These are phyloP conservation scores for Boletus edulis DNA, from an alignment of 768 basidiomycete genomes.

Conservation along the genomic window DNA sequence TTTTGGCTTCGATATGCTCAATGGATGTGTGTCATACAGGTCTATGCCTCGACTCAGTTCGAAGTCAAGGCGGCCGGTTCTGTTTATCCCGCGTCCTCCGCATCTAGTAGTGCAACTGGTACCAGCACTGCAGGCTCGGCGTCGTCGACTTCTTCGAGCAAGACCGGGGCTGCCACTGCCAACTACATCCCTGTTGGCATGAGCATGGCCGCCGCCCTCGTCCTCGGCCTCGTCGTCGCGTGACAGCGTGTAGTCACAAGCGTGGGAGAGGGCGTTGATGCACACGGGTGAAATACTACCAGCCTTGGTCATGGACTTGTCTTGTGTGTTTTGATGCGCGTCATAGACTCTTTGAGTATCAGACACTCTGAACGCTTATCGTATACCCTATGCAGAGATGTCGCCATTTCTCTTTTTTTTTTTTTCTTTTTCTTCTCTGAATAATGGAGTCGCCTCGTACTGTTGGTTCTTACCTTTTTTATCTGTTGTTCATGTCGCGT, in stretches of 20 bases:
- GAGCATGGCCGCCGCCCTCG: conserved; percentile 28
- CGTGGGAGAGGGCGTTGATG: not conserved
- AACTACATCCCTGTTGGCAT: conserved; percentile 28
- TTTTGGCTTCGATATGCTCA: not conserved
- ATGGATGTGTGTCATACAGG: conserved; percentile 30
- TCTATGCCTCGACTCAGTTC: conserved; percentile 60
- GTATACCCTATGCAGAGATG: conserved; percentile 19
- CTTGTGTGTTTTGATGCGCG: not conserved
- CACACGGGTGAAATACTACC: not conserved
- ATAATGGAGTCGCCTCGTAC: not conserved
- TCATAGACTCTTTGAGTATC: conserved; percentile 1
- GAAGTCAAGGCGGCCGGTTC: conserved; percentile 59
- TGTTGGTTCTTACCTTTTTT: not conserved
- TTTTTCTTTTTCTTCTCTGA: not conserved
- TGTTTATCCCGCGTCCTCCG: conserved; percentile 42
- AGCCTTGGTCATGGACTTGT: not conserved
- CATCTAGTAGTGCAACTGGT: conserved; percentile 20
- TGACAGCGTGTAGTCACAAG: conserved; percentile 7
- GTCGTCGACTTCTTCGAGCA: conserved; percentile 16
- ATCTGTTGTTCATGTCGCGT: conserved; percentile 1
- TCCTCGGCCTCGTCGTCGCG: conserved; percentile 28
- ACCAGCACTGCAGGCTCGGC: conserved; percentile 15
- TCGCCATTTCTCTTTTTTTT: not conserved
- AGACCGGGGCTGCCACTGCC: conserved; percentile 7
- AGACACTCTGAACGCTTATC: conserved; percentile 1